A percentile compares a stretch with the other conserved stretches of the same genome.
These are phyloP conservation scores for Abelmoschus esculentus DNA, from an alignment of 345 rosid species.

Conservation along the genomic window DNA sequence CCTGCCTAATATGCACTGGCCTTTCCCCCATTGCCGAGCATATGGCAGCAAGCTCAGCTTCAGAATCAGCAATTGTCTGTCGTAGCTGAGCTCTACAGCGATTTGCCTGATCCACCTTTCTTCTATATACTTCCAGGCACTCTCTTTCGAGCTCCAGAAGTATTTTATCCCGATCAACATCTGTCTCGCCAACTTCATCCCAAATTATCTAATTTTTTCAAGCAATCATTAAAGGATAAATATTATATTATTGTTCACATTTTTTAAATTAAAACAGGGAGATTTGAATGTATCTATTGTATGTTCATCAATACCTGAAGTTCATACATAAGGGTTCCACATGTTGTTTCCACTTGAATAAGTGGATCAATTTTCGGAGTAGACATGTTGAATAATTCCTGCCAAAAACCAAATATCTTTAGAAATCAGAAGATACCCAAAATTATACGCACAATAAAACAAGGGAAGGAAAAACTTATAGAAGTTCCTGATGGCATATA, in stretches of 20 bases:
- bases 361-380: slow-evolving; percentile 37
- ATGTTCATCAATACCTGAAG: slow-evolving; percentile 50
- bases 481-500: not conserved
- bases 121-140: slow-evolving; percentile 86
- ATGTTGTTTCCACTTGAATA: slow-evolving; percentile 71
- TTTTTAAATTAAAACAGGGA: not conserved
- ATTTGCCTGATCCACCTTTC: slow-evolving; percentile 89
- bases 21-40: slow-evolving; percentile 89
- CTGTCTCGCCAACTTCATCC: slow-evolving; percentile 96
- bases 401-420: not conserved
- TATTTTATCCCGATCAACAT: slow-evolving; percentile 79
- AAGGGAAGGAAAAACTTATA: not conserved
- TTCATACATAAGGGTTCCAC: slow-evolving; percentile 76
- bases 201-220: slow-evolving; percentile 53
- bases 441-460: not conserved
- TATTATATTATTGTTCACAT: not conserved
- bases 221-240: not conserved
- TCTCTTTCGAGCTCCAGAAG: slow-evolving; percentile 87
- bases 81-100: slow-evolving; percentile 78
- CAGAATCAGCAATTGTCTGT: slow-evolving; percentile 75
- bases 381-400: slow-evolving; percentile 34
- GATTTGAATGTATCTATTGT: not conserved
- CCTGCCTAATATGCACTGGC: slow-evolving; percentile 91
- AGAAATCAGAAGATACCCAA: not conserved
- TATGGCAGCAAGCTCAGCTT: slow-evolving; percentile 84